Evolutionary conservation across 164 flowering plant genomes (phyloP), one percentile per base, ranked within the genome.

Genomic region (Kingdonia uniflora): DNA sequence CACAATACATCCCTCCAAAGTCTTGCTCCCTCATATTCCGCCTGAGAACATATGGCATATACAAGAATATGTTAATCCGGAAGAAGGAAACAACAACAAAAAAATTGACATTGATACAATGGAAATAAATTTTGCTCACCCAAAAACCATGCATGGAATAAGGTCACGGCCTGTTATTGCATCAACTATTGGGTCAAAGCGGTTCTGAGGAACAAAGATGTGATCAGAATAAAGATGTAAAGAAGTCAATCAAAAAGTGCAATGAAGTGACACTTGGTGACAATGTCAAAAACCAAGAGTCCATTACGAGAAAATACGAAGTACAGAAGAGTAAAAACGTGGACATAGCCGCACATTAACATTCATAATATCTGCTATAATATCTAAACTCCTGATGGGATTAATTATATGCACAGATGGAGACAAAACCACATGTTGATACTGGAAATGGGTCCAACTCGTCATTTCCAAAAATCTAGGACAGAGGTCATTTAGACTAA

Each of bases 111-210:
- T 38, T 15, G 11, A 39, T 19, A 49, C 6, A 11, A 39, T 0
- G 35, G 14, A 1, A 54, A 22, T 17, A 26, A 33, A 24, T 3
- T 45, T n/a, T 52, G 19, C 84, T 80, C 60, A 94, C 99, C 97
- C 99, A 61, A 74, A 74, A 58, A 87, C 87, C 92, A 94, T 84
- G 17, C 70, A 51, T 2, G 97, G 92, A 25, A 94, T 89, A 22
- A 89, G 75, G 62, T 94, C 99, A 26, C 73, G 73, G 12, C 69
- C 68, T 45, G 81, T 57, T 35, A 58, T 65, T 38, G 74, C 38
- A 35, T 84, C 89, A 58, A 71, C 71, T 33, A 94, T 89, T 6
- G 91, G 96, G 61, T 75, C 84, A 77, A 94, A 94, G 11, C 72
- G 54, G 16, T 76, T 72, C 84, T 79, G 67, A 42, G 63, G 54